phyloP scores from a whole-genome alignment of 192 early-diverging fungal species.

The Coemansia sp. region DNA sequence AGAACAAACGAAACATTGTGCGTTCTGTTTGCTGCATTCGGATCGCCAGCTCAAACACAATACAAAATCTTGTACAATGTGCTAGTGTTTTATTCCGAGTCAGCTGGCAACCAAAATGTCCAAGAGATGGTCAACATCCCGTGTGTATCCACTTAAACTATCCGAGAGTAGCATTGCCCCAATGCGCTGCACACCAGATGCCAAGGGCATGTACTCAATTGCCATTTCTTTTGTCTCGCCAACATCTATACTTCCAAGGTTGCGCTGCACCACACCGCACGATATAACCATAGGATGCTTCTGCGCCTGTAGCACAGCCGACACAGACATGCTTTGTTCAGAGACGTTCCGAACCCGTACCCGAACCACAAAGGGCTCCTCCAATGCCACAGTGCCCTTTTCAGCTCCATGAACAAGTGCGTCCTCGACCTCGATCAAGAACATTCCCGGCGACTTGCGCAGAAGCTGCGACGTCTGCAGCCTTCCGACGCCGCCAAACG shows the following conservation, averaged over 20 bases:
- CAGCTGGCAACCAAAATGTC: slow-evolving; percentile 61
- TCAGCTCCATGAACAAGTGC: slow-evolving; percentile 12
- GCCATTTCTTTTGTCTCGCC: slow-evolving; percentile 62
- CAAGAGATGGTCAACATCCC: slow-evolving; percentile 76
- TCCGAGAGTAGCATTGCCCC: slow-evolving; percentile 76
- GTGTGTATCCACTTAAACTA: slow-evolving; percentile 66
- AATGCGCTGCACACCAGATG: slow-evolving; percentile 81
- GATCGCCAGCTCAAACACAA: no score
- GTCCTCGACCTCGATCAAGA: slow-evolving; percentile 36
- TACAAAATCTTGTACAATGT: no score
- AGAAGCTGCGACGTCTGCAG: slow-evolving; percentile 90
- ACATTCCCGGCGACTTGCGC: slow-evolving; percentile 73
- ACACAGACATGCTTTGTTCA: slow-evolving; percentile 32
- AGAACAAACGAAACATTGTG: no score
- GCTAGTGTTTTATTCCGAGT: no score
- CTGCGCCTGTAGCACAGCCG: slow-evolving; percentile 22
- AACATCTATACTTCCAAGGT: slow-evolving; percentile 63
- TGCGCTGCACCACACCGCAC: slow-evolving; percentile 38
- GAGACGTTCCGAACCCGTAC: slow-evolving; percentile 47
- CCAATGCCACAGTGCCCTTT: slow-evolving; percentile 12
- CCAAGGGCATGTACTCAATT: slow-evolving; percentile 79
- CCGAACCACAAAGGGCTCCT: slow-evolving; percentile 36
- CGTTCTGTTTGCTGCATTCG: no score
- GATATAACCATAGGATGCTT: slow-evolving; percentile 35
- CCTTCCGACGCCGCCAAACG: slow-evolving; percentile 83